Evolutionary conservation across 306 rosid species (phyloP), one percentile per base, ranked within the genome.

Genomic region (Vicia villosa): DNA sequence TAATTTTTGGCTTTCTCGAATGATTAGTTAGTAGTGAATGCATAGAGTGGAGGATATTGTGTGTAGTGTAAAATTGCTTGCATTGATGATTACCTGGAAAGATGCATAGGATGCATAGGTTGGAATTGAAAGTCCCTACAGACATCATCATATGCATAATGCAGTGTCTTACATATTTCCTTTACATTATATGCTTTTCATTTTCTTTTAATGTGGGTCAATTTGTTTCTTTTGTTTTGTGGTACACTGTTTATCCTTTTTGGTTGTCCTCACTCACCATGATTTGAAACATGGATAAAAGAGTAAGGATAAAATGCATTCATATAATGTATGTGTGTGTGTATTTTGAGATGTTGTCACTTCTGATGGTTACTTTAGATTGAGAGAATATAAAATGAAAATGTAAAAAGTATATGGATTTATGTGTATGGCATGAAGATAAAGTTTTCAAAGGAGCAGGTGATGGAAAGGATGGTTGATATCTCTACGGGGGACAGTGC

Each of bases 401-500:
- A 58, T 70, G 75, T 65, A 32, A 26, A 52, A 51, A 13, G 8
- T 42, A n/a, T 72, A n/a, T 72, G 75, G 79, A 66, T 49, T 72
- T 52, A 60, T 60, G 72, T 59, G 68, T 80, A 51, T 71, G 81
- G 77, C 69, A 1, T 50, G 14, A 32, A 20, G 78, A 59, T 70
- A 66, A 74, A 78, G 80, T 70, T 56, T 75, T 22, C 40, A 70
- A 65, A 21, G 32, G 58, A 62, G 80, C 63, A 51, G 73, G 86
- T 77, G 89, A 70, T 76, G 70, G 24, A 73, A 88, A 54, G 75
- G 72, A 55, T 64, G 74, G 41, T 49, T 82, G 79, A 78, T 86
- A 78, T 78, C 89, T 60, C 73, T 22, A 43, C 41, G 63, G 82
- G 85, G 69, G 80, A 88, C 95, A 86, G 4, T 45, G 85, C 86